phyloP scores from a whole-genome alignment of 306 rosid genomes.

The Inga laurina region DNA sequence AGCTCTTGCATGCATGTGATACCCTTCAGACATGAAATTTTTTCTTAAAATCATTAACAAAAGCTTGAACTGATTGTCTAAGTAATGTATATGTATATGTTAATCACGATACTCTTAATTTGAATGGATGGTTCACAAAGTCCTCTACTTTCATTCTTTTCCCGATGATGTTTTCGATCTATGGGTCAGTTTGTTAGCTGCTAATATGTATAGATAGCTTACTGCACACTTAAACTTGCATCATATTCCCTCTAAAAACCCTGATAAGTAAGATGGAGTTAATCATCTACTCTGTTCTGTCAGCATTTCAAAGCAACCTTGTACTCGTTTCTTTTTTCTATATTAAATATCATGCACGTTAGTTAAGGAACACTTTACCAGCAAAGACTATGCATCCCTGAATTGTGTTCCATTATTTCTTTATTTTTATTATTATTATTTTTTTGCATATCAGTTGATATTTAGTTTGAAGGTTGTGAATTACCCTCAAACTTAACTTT shows the following conservation, averaged over 20 bases:
- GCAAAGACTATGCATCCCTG: not conserved
- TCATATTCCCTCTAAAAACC: constrained; percentile 3
- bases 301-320: not conserved
- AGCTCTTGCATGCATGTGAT: not conserved
- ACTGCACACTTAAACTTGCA: not conserved
- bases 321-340: not conserved
- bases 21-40: not conserved
- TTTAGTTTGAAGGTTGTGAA: constrained; percentile 20
- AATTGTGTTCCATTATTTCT: not conserved
- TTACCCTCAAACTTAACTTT: constrained; percentile 17
- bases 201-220: not conserved
- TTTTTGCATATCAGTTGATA: not conserved
- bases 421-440: not conserved
- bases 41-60: not conserved
- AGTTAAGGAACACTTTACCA: not conserved
- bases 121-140: not conserved
- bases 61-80: not conserved
- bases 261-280: not conserved
- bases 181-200: not conserved
- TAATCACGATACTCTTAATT: not conserved
- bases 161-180: not conserved
- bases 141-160: not conserved
- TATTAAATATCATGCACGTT: not conserved
- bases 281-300: not conserved
- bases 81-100: not conserved